Conservation (phyloP, 768 basidiomycete species). For the Gymnopilus junonius region DNA sequence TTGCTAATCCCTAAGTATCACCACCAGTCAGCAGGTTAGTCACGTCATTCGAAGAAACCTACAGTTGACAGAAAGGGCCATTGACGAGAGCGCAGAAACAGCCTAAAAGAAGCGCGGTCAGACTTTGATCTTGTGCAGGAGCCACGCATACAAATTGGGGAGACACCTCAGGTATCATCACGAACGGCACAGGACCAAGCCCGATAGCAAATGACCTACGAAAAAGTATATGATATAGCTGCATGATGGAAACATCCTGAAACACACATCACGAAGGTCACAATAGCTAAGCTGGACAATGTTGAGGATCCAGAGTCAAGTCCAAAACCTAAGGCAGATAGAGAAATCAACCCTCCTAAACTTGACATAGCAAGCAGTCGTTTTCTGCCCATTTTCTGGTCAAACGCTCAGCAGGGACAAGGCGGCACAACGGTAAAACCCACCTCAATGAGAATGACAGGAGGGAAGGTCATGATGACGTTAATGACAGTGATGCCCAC, state of each 20-base stretch:
- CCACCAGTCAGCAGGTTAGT: background rate
- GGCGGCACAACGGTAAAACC: background rate
- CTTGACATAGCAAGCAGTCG: slow-evolving; percentile 71
- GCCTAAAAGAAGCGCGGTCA: slow-evolving; percentile 47
- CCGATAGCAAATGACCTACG: slow-evolving; percentile 85
- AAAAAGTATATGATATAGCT: background rate
- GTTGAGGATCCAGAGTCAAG: slow-evolving; percentile 63
- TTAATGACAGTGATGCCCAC: slow-evolving; percentile 87
- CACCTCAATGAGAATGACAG: slow-evolving; percentile 87
- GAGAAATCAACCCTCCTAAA: slow-evolving; percentile 65
- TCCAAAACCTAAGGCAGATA: slow-evolving; percentile 70
- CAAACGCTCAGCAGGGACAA: slow-evolving; percentile 7
- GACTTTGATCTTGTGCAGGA: background rate
- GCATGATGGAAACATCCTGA: background rate
- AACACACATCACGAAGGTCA: slow-evolving; percentile 80
- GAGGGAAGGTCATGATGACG: slow-evolving; percentile 82
- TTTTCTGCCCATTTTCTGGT: slow-evolving; percentile 74
- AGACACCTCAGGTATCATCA: slow-evolving; percentile 90
- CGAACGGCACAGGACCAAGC: slow-evolving; percentile 90
- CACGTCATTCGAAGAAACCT: slow-evolving; percentile 23
- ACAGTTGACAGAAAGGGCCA: slow-evolving; percentile 77
- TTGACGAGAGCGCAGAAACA: slow-evolving; percentile 79
- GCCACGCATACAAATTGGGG: slow-evolving; percentile 64
- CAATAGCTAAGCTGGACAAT: slow-evolving; percentile 73
- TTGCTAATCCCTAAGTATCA: slow-evolving; percentile 72